Evolutionary conservation across 1,284 basidiomycete species (phyloP).

Genomic region (Meira nashicola): DNA sequence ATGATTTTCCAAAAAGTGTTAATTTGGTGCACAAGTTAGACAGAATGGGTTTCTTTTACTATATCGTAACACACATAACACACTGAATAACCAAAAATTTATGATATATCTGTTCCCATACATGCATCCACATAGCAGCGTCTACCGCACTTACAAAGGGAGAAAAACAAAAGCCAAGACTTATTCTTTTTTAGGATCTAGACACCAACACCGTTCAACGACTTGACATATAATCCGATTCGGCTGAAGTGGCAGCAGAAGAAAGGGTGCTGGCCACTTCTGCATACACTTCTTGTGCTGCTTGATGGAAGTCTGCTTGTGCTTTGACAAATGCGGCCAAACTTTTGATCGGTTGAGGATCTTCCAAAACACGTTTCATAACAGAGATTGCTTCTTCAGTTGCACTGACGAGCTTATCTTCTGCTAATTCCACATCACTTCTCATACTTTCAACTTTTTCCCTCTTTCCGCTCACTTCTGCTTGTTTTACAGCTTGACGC

Average conservation of each 20-base stretch:
- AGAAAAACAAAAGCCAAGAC: not conserved
- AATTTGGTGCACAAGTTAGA: too few relatives aligned
- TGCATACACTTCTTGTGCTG: conserved; percentile 85
- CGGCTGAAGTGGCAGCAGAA: conserved; percentile 11
- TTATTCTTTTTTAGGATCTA: not conserved
- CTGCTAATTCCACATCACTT: conserved; percentile 49
- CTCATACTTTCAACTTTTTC: conserved; percentile 39
- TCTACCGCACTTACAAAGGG: not conserved
- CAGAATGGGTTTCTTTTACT: too few relatives aligned
- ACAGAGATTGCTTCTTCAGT: conserved; percentile 95
- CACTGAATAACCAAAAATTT: too few relatives aligned
- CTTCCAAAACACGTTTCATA: conserved; percentile 96
- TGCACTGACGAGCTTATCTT: conserved; percentile 72
- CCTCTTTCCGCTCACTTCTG: conserved; percentile 27
- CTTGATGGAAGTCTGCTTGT: conserved; percentile 74
- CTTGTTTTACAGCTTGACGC: conserved; percentile 44
- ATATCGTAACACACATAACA: too few relatives aligned
- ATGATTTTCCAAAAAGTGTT: too few relatives aligned
- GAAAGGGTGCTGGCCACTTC: conserved; percentile 20
- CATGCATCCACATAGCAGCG: not conserved
- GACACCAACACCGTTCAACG: not conserved
- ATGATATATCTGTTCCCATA: not conserved
- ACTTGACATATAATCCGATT: conserved; percentile 16
- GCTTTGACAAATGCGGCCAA: conserved; percentile 87
- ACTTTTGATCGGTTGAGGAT: conserved; percentile 92